phyloP scores from a whole-genome alignment of 441 rosid genomes.

The Euphorbia celastroides region DNA sequence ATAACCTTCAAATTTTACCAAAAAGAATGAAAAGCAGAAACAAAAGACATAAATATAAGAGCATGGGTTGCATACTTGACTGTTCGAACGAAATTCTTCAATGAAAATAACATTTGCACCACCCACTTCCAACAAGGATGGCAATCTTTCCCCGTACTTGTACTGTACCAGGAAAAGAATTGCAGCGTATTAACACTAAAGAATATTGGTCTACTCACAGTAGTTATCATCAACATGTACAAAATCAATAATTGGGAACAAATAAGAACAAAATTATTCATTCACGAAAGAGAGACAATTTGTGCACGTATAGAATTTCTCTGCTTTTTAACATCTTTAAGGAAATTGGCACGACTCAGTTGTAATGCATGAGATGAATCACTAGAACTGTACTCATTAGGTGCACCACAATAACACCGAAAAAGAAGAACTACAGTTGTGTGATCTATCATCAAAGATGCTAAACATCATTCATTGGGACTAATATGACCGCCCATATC shows the following conservation, averaged over 20 bases:
- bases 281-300: neutral
- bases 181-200: constrained; percentile 5
- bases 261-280: neutral
- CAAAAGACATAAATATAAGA: constrained; percentile 2
- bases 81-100: constrained; percentile 53
- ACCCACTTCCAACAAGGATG: constrained; percentile 37
- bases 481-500: neutral
- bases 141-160: constrained; percentile 49
- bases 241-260: neutral
- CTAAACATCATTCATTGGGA: neutral
- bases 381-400: neutral
- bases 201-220: neutral
- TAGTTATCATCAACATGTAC: neutral
- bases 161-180: constrained; percentile 43
- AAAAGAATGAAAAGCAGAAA: neutral
- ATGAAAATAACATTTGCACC: constrained; percentile 56
- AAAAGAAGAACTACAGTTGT: neutral
- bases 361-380: neutral
- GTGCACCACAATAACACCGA: neutral
- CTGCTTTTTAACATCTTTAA: neutral
- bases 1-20: neutral
- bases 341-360: neutral
- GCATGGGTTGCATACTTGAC: constrained; percentile 48
- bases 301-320: neutral
- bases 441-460: neutral